Evolutionary conservation across 768 basidiomycete species (phyloP), one percentile per base, ranked within the genome.

Genomic region (Kwoniella pini): DNA sequence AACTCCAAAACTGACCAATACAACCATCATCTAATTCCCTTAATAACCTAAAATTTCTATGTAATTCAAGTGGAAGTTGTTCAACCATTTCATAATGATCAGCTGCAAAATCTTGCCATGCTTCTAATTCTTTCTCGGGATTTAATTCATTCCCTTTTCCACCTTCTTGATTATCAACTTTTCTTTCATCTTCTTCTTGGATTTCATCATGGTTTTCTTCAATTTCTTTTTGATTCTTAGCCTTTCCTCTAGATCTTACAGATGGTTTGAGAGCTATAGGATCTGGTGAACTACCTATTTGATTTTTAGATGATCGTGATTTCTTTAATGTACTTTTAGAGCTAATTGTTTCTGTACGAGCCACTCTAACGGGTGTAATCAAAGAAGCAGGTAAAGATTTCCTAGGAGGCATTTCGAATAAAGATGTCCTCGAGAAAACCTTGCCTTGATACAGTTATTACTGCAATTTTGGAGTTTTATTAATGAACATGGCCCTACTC

Each of bases 21-120:
- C 71, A 73, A 10, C 72, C 73, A 48, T 78, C 74, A 39, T 79
- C 78, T 12, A 77, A 64, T 50, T 79, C 77, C 45, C 69, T 63
- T n/a, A 79, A 58, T 22, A 79, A 58, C 26, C 75, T 64, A 49
- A 77, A 77, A 53, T 77, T 79, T 28, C 78, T 60, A 54, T 79
- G 77, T 51, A 79, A 64, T 36, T 79, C 78, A 42, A 79, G 59
- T 15, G 78, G 78, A 13, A 79, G 62, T 44, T 79, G 78, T 57
- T 79, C 78, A 7, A 79, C 74, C 61, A 74, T 72, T 64, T 75
- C 73, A 58, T 75, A 75, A 46, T 75, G 69, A 26, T 75, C 73
- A n/a, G 58, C 64, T 6, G 73, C 70, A 48, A 72, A 75, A 26
- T 75, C 73, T 42, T 68, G 67, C 73, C 73, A 75, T 19, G 73